These are phyloP conservation scores for Wickerhamiella nectarea DNA, from an alignment of 805 yeast species.

Conservation along the genomic window DNA sequence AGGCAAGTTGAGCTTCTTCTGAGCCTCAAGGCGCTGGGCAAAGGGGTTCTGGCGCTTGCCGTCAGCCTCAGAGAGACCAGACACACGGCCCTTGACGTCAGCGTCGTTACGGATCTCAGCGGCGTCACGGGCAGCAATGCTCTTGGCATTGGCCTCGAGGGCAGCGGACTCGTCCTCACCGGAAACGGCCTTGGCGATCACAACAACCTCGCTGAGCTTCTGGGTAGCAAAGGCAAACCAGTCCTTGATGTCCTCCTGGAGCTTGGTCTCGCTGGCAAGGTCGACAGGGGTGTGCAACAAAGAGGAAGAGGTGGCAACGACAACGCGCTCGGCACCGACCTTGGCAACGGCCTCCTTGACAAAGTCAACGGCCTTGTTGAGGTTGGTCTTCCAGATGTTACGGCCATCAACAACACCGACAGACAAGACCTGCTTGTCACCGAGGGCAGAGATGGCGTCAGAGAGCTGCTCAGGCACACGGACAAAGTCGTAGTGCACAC, in stretches of 20 bases:
- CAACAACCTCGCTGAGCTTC: slow-evolving; percentile 83
- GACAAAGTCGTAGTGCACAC: slow-evolving; percentile 92
- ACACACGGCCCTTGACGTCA: slow-evolving; percentile 77
- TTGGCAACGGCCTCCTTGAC: slow-evolving; percentile 73
- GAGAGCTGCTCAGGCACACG: slow-evolving; percentile 95
- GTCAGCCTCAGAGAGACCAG: slow-evolving; percentile 48
- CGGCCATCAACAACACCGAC: slow-evolving; percentile 98
- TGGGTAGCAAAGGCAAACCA: slow-evolving; percentile 99
- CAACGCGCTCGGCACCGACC: slow-evolving; percentile 63
- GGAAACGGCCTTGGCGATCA: slow-evolving; percentile 73
- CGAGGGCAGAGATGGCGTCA: slow-evolving; percentile 54
- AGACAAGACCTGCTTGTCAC: slow-evolving; percentile 65
- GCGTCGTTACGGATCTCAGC: slow-evolving; percentile 86
- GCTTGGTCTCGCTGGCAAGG: slow-evolving; percentile 79
- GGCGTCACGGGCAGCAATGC: slow-evolving; percentile 71
- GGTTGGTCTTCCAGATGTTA: slow-evolving; percentile 98
- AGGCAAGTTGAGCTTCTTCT: slow-evolving; percentile 85
- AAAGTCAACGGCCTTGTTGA: slow-evolving; percentile 66
- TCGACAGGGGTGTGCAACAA: slow-evolving; percentile 98
- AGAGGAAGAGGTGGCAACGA: slow-evolving; percentile 92
- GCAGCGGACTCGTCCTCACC: slow-evolving; percentile 63
- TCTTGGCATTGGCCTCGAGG: slow-evolving; percentile 74
- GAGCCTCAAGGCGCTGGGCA: slow-evolving; percentile 75
- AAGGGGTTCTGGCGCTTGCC: slow-evolving; percentile 79
- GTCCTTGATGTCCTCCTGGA: slow-evolving; percentile 82